Evolutionary conservation across 805 yeast genomes (phyloP), one percentile per base, ranked within the genome.

Genomic region (Lachancea quebecensis): DNA sequence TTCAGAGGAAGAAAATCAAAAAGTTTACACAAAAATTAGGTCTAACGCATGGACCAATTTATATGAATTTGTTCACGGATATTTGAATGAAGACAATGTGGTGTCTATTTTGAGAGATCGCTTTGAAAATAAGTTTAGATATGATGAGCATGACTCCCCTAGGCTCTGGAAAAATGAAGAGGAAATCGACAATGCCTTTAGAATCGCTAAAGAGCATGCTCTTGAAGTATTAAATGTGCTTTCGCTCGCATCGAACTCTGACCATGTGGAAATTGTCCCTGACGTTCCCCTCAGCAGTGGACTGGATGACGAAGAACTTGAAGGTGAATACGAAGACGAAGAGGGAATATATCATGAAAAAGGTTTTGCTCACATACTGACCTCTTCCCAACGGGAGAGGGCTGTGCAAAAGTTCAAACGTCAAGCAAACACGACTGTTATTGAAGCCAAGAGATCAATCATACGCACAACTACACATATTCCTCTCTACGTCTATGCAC

Each of bases 371-470:
- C 80, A 73, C 47, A 71, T 86, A 16, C 64, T 89, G 35, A 65
- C 73, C 17, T 76, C 77, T 18, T 55, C 69, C 6, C 85, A 84
- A 49, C 81, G 80, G 59, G 73, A 71, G 14, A 75, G 71, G 25
- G 70, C 88, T 2, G 62, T 72, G 46, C 67, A 69, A 46, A 79
- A 79, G 55, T 81, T 87, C 64, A 79, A 82, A 62, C 80, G 80
- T 49, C 85, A 84, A 55, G 77, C 86, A 16, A 95, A 89, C 60
- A 78, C 90, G 9, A 73, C 82, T 38, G 90, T 79, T 50, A 71
- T 91, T 39, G 97, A 90, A 57, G 89, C 97, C 15, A 90, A 86
- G 64, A 78, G 97, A 52, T 85, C 96, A 2, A 80, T 86, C 43
- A 75, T 89, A 39, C 83, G 81, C 50, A 81, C 83, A 39, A 76